Conservation (phyloP, 257 asterid genomes). For the Agastache rugosa region DNA sequence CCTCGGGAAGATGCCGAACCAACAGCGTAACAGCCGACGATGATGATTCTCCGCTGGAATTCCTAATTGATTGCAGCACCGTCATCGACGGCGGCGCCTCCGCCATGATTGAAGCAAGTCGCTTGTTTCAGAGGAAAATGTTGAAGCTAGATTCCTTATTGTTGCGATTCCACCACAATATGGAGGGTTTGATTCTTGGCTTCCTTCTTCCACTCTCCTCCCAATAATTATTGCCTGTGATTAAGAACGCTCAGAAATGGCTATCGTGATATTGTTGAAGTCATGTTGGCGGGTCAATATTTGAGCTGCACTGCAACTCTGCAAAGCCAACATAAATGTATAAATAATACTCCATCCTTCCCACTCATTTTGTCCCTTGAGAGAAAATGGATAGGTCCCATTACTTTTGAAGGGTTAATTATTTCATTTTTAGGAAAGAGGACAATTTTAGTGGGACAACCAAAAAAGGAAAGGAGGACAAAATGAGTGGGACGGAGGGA, state of each 20-base stretch:
- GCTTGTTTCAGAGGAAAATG: background rate
- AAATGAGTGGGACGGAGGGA: no score
- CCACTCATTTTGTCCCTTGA: no score
- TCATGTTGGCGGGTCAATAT: no score
- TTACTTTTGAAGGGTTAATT: no score
- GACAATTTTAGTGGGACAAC: no score
- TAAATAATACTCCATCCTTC: no score
- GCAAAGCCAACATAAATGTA: no score
- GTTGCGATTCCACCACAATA: background rate
- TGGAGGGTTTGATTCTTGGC: background rate
- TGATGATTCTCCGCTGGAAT: constrained; percentile 34
- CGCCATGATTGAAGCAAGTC: constrained; percentile 26
- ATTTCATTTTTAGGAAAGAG: no score
- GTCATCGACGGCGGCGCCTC: constrained; percentile 34
- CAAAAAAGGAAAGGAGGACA: no score
- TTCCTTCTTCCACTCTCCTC: background rate
- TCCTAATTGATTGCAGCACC: constrained; percentile 14
- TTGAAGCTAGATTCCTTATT: background rate
- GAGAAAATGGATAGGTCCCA: no score
- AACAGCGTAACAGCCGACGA: constrained; percentile 45
- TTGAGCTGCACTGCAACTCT: no score
- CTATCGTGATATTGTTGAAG: no score
- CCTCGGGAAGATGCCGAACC: constrained; percentile 94
- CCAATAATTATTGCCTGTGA: background rate
- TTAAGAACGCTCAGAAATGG: background rate